These are phyloP conservation scores for Alternaria viburni DNA, from an alignment of 2,329 filamentous ascomycete genomes.

Conservation along the genomic window DNA sequence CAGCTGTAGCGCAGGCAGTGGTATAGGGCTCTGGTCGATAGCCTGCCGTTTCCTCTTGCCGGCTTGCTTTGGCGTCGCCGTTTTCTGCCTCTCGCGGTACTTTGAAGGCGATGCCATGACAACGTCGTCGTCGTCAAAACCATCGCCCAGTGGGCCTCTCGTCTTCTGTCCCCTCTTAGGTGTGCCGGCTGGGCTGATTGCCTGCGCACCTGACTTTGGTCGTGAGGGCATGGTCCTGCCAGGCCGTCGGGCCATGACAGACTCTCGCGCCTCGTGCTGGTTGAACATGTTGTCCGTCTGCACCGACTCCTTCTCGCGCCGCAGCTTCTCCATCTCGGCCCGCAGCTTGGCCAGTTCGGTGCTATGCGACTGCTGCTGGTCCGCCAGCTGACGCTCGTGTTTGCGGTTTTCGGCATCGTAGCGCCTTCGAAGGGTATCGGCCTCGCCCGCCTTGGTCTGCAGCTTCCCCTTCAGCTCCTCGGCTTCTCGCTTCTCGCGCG, in stretches of 20 bases:
- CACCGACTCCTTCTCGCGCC: conserved; percentile 68
- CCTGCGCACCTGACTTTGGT: conserved; percentile 24
- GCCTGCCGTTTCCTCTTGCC: conserved; percentile 72
- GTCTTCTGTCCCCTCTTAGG: conserved; percentile 65
- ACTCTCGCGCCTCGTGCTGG: conserved; percentile 72
- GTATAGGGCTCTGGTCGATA: conserved; percentile 69
- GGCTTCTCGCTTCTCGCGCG: conserved; percentile 29
- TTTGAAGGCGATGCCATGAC: conserved; percentile 63
- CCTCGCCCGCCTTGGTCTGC: conserved; percentile 70
- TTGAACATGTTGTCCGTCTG: conserved; percentile 75
- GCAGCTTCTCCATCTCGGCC: conserved; percentile 67
- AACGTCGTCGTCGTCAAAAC: conserved; percentile 74
- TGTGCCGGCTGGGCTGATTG: conserved; percentile 57
- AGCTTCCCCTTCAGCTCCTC: conserved; percentile 45
- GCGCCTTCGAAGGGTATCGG: conserved; percentile 75
- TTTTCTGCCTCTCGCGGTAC: conserved; percentile 54
- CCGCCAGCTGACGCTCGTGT: conserved; percentile 67
- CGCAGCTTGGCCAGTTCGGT: conserved; percentile 70
- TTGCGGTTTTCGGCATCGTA: conserved; percentile 66
- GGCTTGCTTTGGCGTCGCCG: conserved; percentile 65
- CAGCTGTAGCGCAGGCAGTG: conserved; percentile 59
- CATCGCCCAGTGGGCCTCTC: conserved; percentile 68
- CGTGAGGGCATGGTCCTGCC: conserved; percentile 39
- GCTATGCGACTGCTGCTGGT: conserved; percentile 67
- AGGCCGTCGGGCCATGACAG: conserved; percentile 51